Evolutionary conservation across 2,329 filamentous ascomycete species (phyloP), one percentile per base, ranked within the genome.

Genomic region (Elsinoe batatas): DNA sequence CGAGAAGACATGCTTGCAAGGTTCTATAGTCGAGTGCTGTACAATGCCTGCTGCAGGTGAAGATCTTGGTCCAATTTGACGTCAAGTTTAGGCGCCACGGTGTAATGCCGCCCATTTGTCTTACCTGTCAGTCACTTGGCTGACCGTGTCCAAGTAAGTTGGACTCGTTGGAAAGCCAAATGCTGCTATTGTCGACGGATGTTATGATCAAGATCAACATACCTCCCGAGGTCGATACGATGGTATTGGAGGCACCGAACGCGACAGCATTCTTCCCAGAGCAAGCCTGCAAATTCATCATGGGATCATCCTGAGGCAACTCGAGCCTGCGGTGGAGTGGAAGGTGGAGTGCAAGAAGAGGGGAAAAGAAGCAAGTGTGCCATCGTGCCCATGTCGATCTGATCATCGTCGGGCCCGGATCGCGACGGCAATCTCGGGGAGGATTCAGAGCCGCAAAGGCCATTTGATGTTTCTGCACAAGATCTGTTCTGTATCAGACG

Each of bases 41-140:
- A 38, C 18, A 17, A 26, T 51, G 40, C 40, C 17, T 22, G 40
- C 18, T 26, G 20, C 12, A 17, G 37, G 15, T 13, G 47, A 38
- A 22, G 26, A 35, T 38, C 47, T 17, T 35, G 22, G 11, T 18
- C 47, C 26, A 22, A 38, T 35, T 38, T 33, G 33, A 38, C 32
- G 32, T 51, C 33, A 22, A 51, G 32, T 8, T 17, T 17, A 22
- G 12, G 47, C 47, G 47, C 47, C 47, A 51, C 47, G 17, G n/a
- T 36, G 33, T 51, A 51, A 51, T 51, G 33, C 33, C 35, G 30
- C 26, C 11, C 40, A 22, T 22, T 5, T 51, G 47, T 38, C 47
- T 51, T 26, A 51, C 47, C 47, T 51, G 32, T 51, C 15, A 32
- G 32, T 15, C 32, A 38, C 18, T 37, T 49, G 44, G 44, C 44